Percentiles rank a stretch among this genome's conserved stretches.
Evolutionary conservation across 768 basidiomycete species (phyloP).

Genomic region (Pleurotus cornucopiae): DNA sequence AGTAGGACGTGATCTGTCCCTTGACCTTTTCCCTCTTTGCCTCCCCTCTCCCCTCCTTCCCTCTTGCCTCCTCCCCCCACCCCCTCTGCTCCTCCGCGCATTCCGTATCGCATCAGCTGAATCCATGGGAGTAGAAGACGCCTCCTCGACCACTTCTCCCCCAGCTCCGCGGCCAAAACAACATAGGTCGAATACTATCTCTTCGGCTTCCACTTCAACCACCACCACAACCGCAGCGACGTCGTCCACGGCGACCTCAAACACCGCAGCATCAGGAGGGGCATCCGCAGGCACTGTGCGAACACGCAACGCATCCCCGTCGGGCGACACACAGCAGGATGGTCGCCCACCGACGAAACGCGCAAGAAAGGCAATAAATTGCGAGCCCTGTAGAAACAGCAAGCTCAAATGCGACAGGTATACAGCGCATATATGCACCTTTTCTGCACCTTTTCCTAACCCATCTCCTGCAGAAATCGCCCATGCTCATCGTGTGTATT

Average conservation of each 20-base stretch:
- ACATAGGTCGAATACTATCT: slow-evolving; percentile 27
- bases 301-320: background rate
- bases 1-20: background rate
- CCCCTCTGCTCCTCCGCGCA: slow-evolving; percentile 55
- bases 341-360: slow-evolving; percentile 73
- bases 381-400: slow-evolving; percentile 82
- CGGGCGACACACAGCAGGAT: slow-evolving; percentile 34
- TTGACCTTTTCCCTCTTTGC: slow-evolving; percentile 19
- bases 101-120: slow-evolving; percentile 32
- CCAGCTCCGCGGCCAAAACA: slow-evolving; percentile 36
- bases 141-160: slow-evolving; percentile 32
- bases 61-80: slow-evolving; percentile 36
- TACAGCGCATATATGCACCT: slow-evolving; percentile 14
- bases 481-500: slow-evolving; percentile 88
- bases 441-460: slow-evolving; percentile 3
- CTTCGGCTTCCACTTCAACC: slow-evolving; percentile 22
- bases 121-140: slow-evolving; percentile 27
- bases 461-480: slow-evolving; percentile 51
- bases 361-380: slow-evolving; percentile 84
- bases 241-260: background rate
- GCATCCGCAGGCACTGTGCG: background rate
- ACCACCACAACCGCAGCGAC: background rate
- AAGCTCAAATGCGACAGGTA: slow-evolving; percentile 89
- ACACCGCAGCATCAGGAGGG: too few species aligned
- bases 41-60: slow-evolving; percentile 64